These are phyloP conservation scores for Yarrowia sp. DNA, from an alignment of 805 yeast genomes.

Conservation along the genomic window DNA sequence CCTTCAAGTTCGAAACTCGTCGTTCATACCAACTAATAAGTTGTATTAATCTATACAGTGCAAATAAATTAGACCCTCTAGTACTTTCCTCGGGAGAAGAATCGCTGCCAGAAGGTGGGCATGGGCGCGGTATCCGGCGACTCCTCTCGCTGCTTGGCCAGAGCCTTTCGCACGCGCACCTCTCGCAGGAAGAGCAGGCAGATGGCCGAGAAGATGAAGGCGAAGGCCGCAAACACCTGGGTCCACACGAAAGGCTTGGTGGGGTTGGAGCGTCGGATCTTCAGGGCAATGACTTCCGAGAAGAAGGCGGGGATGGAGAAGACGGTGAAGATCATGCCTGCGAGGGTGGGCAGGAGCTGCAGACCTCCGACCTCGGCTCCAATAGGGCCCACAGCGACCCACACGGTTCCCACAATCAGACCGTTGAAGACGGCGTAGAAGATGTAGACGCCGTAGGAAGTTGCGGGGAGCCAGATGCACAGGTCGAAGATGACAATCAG, in stretches of 20 bases:
- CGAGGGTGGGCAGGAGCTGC: conserved; percentile 21
- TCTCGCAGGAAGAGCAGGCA: conserved; percentile 19
- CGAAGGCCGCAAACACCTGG: conserved; percentile 26
- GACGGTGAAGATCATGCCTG: conserved; percentile 22
- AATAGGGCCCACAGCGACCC: conserved; percentile 25
- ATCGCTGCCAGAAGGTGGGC: conserved; percentile 22
- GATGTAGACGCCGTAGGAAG: conserved; percentile 29
- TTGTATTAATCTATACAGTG: conserved; percentile 4
- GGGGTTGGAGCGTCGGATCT: background rate
- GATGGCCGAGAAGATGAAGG: conserved; percentile 15
- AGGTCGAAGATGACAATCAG: conserved; percentile 39
- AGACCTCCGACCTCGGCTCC: conserved; percentile 27
- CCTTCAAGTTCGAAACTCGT: too few relatives aligned
- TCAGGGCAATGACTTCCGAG: conserved; percentile 24
- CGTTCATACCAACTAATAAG: background rate
- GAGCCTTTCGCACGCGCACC: conserved; percentile 18
- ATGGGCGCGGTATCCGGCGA: conserved; percentile 9
- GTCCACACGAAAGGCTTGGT: conserved; percentile 23
- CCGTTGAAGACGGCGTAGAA: conserved; percentile 41
- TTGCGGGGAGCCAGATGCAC: conserved; percentile 29
- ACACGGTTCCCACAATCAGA: conserved; percentile 37
- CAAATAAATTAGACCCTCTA: background rate
- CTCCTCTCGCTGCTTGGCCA: conserved; percentile 5
- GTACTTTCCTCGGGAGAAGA: conserved; percentile 13
- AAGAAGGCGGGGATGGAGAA: conserved; percentile 24